Percentiles rank a stretch among this genome's conserved stretches.
These are phyloP conservation scores for Podosphaera fusca DNA, from an alignment of 2,329 filamentous ascomycete genomes.

Conservation along the genomic window DNA sequence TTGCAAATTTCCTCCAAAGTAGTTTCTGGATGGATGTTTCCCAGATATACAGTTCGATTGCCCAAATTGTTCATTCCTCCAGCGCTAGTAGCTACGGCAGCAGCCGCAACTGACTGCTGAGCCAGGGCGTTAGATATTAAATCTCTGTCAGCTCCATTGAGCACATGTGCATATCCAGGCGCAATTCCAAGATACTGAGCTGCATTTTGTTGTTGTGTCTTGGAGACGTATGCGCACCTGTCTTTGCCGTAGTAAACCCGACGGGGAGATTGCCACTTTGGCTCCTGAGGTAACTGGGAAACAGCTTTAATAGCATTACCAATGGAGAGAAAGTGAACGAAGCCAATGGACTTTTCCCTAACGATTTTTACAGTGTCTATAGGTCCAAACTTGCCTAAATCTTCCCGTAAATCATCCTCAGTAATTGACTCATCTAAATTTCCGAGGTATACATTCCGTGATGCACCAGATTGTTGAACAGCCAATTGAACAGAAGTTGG, in stretches of 20 bases:
- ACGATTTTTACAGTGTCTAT: conserved; percentile 97
- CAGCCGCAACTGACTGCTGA: conserved; percentile 91
- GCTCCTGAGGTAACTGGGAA: conserved; percentile 80
- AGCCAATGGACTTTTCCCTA: conserved; percentile 91
- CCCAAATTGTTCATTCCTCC: conserved; percentile 94
- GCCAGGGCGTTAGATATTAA: conserved; percentile 89
- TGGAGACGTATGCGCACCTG: conserved; percentile 92
- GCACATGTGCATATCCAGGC: conserved; percentile 83
- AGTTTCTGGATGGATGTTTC: conserved; percentile 96
- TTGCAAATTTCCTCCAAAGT: conserved; percentile 99
- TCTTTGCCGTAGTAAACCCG: conserved; percentile 98
- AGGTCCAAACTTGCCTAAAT: conserved; percentile 84
- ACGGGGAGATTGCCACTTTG: conserved; percentile 87
- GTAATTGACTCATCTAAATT: conserved; percentile 76
- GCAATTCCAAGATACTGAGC: conserved; percentile 95
- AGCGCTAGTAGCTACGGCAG: conserved; percentile 85
- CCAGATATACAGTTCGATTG: conserved; percentile 91
- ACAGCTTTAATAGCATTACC: conserved; percentile 97
- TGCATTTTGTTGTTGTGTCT: conserved; percentile 97
- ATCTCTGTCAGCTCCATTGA: conserved; percentile 89
- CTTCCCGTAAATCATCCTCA: conserved; percentile 83
- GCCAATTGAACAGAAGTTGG: conserved; percentile 93
- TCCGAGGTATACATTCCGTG: conserved; percentile 88
- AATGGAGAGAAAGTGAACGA: conserved; percentile 92
- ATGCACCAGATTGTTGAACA: conserved; percentile 91